A percentile compares a stretch with the other conserved stretches of the same genome.
Evolutionary conservation across 1,284 basidiomycete genomes (phyloP).

Genomic region (Phaffia rhodozyma): DNA sequence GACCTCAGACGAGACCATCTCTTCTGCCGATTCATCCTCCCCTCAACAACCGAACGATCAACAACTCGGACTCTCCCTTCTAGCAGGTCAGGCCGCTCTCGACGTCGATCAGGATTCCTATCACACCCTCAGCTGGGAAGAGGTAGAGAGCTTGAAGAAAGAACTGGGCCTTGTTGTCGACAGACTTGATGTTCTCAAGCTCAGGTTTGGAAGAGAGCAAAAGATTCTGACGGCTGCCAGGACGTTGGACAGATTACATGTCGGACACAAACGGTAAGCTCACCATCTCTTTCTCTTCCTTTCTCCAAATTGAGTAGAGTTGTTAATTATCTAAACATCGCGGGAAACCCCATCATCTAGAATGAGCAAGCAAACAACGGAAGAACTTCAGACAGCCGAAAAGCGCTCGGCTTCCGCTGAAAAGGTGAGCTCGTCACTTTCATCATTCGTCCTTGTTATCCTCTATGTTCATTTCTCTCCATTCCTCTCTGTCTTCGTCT

Average conservation of each 20-base stretch:
- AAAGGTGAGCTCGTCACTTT: slow-evolving; percentile 25
- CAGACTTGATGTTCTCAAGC: slow-evolving; percentile 29
- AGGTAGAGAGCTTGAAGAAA: slow-evolving; percentile 82
- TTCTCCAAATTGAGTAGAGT: background rate
- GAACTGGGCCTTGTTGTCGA: slow-evolving; percentile 31
- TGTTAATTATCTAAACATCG: background rate
- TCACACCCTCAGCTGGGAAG: slow-evolving; percentile 63
- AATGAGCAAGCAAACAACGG: slow-evolving; percentile 35
- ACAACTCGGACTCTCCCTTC: slow-evolving; percentile 33
- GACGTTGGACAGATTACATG: slow-evolving; percentile 35
- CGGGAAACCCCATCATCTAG: slow-evolving; percentile 5
- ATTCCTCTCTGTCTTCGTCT: background rate
- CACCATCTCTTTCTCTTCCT: background rate
- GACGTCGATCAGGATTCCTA: slow-evolving; percentile 54
- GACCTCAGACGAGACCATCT: too few relatives aligned
- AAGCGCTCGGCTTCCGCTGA: slow-evolving; percentile 34
- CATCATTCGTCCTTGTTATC: background rate
- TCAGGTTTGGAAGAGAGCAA: slow-evolving; percentile 34
- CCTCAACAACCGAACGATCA: too few relatives aligned
- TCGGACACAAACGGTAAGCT: slow-evolving; percentile 29
- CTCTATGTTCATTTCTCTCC: background rate
- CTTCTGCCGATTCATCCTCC: too few relatives aligned
- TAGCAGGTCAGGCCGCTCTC: slow-evolving; percentile 75
- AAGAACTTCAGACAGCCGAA: slow-evolving; percentile 34
- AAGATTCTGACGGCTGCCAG: slow-evolving; percentile 36